Percentiles rank a stretch among this genome's conserved stretches.
Conservation (phyloP, 1,284 basidiomycete genomes). For the Pseudozyma hubeiensis region DNA sequence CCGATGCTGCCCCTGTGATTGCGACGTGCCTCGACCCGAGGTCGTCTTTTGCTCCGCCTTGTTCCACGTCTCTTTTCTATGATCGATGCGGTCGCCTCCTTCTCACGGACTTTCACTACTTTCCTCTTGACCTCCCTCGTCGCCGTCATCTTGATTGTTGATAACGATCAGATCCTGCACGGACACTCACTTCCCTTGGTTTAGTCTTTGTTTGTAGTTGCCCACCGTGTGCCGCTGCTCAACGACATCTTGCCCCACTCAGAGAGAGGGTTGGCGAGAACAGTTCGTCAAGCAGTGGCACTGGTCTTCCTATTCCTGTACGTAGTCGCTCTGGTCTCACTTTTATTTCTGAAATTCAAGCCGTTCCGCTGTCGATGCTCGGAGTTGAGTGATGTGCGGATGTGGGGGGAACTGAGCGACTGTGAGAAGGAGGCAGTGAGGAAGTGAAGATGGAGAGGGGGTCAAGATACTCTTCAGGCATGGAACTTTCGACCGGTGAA, state of each 20-base stretch:
- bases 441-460: too few relatives aligned
- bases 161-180: too few relatives aligned
- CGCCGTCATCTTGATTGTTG: neutral
- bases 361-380: neutral
- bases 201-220: neutral
- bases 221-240: slow-evolving; percentile 1
- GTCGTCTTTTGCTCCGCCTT: too few relatives aligned
- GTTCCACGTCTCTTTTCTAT: too few relatives aligned
- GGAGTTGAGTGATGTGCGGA: too few relatives aligned
- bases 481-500: too few relatives aligned
- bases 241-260: neutral
- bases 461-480: too few relatives aligned
- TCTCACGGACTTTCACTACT: too few relatives aligned
- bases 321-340: slow-evolving; percentile 8
- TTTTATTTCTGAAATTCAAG: slow-evolving; percentile 6
- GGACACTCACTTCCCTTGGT: too few relatives aligned
- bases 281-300: neutral
- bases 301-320: slow-evolving; percentile 10
- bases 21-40: neutral
- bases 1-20: neutral
- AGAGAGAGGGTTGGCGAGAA: neutral
- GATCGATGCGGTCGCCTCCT: too few relatives aligned
- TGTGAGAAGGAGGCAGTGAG: too few relatives aligned
- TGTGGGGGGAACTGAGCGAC: too few relatives aligned
- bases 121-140: neutral